Evolutionary conservation across 2,329 filamentous ascomycete genomes (phyloP).

Genomic region (Penicillium sp.): DNA sequence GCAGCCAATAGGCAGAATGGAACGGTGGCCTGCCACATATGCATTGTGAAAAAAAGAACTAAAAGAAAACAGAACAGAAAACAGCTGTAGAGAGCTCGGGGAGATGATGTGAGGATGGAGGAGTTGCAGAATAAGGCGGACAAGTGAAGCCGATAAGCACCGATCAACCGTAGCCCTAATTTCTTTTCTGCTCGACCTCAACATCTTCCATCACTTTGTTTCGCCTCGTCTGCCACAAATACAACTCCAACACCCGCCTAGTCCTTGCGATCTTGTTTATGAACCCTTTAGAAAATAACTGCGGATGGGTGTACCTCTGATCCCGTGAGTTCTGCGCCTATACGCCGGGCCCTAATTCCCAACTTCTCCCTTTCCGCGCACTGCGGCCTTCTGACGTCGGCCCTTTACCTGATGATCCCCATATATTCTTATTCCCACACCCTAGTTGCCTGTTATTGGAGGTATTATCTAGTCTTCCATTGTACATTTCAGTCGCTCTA

Average conservation of each 20-base stretch:
- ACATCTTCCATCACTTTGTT: slow-evolving; percentile 8
- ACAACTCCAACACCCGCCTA: neutral
- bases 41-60: slow-evolving; percentile 31
- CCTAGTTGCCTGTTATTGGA: neutral
- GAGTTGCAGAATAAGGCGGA: slow-evolving; percentile 27
- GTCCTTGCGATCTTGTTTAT: neutral
- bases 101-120: slow-evolving; percentile 10
- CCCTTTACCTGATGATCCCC: neutral
- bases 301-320: slow-evolving; percentile 2
- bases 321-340: slow-evolving; percentile 10
- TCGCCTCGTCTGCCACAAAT: neutral
- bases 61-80: slow-evolving; percentile 4
- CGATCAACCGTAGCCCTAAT: slow-evolving; percentile 39
- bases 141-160: slow-evolving; percentile 25
- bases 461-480: neutral
- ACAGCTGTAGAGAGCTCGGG: slow-evolving; percentile 8
- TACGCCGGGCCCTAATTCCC: slow-evolving; percentile 14
- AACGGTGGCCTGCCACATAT: slow-evolving; percentile 36
- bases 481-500: neutral
- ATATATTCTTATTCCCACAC: slow-evolving; percentile 1
- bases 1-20: slow-evolving; percentile 39
- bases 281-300: neutral
- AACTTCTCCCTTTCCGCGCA: slow-evolving; percentile 14
- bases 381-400: slow-evolving; percentile 19
- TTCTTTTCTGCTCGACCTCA: slow-evolving; percentile 29